Evolutionary conservation across 805 yeast species (phyloP).

Genomic region (Wickerhamomyces sydowiorum): DNA sequence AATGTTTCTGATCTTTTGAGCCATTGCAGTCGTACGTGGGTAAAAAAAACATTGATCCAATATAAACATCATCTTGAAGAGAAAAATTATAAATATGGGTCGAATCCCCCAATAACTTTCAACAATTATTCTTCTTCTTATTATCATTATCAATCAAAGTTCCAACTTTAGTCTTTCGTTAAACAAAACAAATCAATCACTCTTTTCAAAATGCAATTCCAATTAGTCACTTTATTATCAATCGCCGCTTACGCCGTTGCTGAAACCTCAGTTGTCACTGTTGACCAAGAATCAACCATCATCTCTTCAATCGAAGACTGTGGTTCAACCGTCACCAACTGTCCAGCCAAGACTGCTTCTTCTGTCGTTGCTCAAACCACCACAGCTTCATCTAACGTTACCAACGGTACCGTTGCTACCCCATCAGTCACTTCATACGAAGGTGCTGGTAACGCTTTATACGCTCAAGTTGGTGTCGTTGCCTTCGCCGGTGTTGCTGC

Average conservation of each 20-base stretch:
- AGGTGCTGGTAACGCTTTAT: constrained; percentile 23
- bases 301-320: constrained; percentile 9
- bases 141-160: constrained; percentile 3
- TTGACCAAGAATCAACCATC: constrained; percentile 7
- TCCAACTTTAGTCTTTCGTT: constrained; percentile 19
- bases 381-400: constrained; percentile 6
- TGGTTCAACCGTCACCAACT: constrained; percentile 10
- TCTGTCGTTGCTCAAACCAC: constrained; percentile 4
- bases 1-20: background rate
- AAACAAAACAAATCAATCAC: constrained; percentile 1
- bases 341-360: constrained; percentile 7
- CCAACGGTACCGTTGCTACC: constrained; percentile 7
- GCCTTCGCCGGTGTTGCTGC: constrained; percentile 25
- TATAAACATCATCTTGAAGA: background rate
- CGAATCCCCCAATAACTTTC: background rate
- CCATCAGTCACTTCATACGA: constrained; percentile 21
- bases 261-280: constrained; percentile 10
- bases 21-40: too few species aligned
- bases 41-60: too few species aligned
- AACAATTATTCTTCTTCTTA: background rate
- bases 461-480: constrained; percentile 25
- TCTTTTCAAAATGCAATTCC: constrained; percentile 26
- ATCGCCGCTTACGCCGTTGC: constrained; percentile 22
- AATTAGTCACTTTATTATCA: constrained; percentile 21
- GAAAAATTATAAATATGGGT: background rate